A percentile compares a stretch with the other conserved stretches of the same genome.
Evolutionary conservation across 805 yeast species (phyloP).

Genomic region (Monosporozyma yasuniensis): DNA sequence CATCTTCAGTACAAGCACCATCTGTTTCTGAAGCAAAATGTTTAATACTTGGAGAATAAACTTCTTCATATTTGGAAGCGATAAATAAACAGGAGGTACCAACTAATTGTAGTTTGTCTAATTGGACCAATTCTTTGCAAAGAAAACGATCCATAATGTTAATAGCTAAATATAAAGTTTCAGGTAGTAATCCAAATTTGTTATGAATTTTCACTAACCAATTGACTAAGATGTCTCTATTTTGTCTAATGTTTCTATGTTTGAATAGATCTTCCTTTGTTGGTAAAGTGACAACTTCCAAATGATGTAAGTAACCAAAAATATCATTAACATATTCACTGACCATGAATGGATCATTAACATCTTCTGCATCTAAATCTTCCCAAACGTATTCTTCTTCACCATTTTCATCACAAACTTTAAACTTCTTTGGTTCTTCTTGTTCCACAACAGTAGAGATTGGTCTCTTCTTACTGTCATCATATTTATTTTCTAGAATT

Average conservation of each 20-base stretch:
- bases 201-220: conserved; percentile 89
- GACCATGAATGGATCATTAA: conserved; percentile 82
- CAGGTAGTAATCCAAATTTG: conserved; percentile 77
- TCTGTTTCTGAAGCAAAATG: conserved; percentile 83
- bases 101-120: conserved; percentile 72
- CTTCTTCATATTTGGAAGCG: conserved; percentile 92
- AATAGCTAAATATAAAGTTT: conserved; percentile 74
- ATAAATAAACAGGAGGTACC: conserved; percentile 83
- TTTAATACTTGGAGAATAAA: conserved; percentile 76
- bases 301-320: conserved; percentile 64
- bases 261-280: conserved; percentile 31
- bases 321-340: conserved; percentile 86
- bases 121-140: conserved; percentile 65
- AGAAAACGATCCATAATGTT: conserved; percentile 84
- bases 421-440: conserved; percentile 28
- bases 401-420: conserved; percentile 27
- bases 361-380: conserved; percentile 71
- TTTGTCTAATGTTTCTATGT: conserved; percentile 36
- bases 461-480: conserved; percentile 28
- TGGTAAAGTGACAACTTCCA: conserved; percentile 68
- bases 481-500: conserved; percentile 8
- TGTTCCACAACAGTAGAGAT: conserved; percentile 29
- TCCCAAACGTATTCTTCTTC: conserved; percentile 45
- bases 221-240: conserved; percentile 77
- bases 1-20: conserved; percentile 74